Evolutionary conservation across 1,284 basidiomycete genomes (phyloP).

Genomic region (Puccinia coronata): DNA sequence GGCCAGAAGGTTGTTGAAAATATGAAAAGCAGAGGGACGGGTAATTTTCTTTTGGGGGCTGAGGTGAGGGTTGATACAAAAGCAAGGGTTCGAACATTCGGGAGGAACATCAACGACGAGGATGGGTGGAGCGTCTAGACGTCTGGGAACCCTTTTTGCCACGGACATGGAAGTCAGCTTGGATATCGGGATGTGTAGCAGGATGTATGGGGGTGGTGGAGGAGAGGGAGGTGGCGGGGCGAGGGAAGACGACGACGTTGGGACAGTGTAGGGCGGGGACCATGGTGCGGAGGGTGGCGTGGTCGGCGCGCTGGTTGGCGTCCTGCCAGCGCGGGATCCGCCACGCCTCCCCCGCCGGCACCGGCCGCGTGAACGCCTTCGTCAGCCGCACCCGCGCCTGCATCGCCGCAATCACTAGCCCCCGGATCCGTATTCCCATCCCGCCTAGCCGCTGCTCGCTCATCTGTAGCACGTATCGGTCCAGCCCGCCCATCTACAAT

Average conservation of each 20-base stretch:
- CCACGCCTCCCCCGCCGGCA: slow-evolving; percentile 24
- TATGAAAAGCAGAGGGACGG: too few relatives aligned
- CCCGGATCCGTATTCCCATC: slow-evolving; percentile 72
- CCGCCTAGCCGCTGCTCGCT: slow-evolving; percentile 69
- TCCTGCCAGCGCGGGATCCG: slow-evolving; percentile 47
- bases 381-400: slow-evolving; percentile 26
- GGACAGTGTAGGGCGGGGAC: slow-evolving; percentile 24
- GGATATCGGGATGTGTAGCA: not conserved
- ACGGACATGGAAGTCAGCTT: slow-evolving; percentile 19
- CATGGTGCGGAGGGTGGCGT: slow-evolving; percentile 17
- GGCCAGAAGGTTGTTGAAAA: too few relatives aligned
- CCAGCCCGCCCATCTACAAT: slow-evolving; percentile 68
- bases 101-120: slow-evolving; percentile 21
- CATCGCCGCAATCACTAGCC: slow-evolving; percentile 55
- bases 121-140: slow-evolving; percentile 42
- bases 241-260: slow-evolving; percentile 24
- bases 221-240: not conserved
- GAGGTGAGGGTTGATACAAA: too few relatives aligned
- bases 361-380: slow-evolving; percentile 31
- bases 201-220: not conserved
- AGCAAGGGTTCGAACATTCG: too few relatives aligned
- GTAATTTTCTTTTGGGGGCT: too few relatives aligned
- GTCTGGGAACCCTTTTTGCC: slow-evolving; percentile 34
- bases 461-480: slow-evolving; percentile 73
- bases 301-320: slow-evolving; percentile 14